Percentiles rank a stretch among this genome's conserved stretches.
Conservation (phyloP, 2,329 filamentous ascomycete species). For the Penicillium sp. region DNA sequence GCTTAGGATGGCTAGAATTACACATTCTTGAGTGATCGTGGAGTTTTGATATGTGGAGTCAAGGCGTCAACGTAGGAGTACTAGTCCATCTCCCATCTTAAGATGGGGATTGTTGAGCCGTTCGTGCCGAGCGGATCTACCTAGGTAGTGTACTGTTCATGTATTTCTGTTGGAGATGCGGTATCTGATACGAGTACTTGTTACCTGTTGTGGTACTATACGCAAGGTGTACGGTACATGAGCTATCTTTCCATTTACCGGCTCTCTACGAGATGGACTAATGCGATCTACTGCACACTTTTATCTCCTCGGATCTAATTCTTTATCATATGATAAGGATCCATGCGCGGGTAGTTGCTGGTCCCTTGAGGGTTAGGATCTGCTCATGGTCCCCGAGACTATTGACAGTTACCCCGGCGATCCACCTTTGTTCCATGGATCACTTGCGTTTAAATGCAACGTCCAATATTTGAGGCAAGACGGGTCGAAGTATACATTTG, state of each 20-base stretch:
- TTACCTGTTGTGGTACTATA: neutral
- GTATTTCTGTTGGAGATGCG: neutral
- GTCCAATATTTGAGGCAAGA: constrained; percentile 3
- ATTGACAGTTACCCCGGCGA: constrained; percentile 7
- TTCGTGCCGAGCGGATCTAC: neutral
- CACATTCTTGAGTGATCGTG: constrained; percentile 6
- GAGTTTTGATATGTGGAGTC: constrained; percentile 6
- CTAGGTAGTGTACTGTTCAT: neutral
- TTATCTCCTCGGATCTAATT: neutral
- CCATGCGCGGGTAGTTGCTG: neutral
- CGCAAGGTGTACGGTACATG: neutral
- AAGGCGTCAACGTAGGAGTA: neutral
- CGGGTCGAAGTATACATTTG: neutral
- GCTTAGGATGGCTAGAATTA: constrained; percentile 6
- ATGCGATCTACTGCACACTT: neutral
- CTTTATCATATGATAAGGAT: neutral
- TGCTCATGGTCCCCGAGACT: neutral
- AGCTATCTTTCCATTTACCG: neutral
- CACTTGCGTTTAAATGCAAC: constrained; percentile 2
- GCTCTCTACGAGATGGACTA: neutral
- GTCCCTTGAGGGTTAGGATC: neutral
- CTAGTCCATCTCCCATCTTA: neutral
- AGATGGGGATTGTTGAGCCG: neutral
- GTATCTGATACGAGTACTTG: neutral
- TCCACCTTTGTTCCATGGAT: constrained; percentile 11